phyloP scores from a whole-genome alignment of 129 eudicot species.

The Centella asiatica region DNA sequence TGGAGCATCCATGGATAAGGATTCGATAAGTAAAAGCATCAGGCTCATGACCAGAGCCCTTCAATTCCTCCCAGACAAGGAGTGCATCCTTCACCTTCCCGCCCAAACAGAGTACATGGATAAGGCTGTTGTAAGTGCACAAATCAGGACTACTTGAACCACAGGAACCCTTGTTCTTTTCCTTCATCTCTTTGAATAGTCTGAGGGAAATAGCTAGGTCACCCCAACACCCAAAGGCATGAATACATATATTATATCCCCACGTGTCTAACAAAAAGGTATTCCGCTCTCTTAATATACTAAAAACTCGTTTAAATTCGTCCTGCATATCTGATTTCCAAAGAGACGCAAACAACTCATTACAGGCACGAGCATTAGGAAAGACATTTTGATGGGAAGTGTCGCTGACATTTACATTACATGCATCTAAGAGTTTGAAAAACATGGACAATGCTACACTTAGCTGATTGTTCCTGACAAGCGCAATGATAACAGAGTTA shows the following conservation, averaged over 20 bases:
- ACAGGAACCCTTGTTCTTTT: constrained; percentile 17
- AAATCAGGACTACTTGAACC: constrained; percentile 48
- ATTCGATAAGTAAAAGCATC: constrained; percentile 70
- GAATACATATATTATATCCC: constrained; percentile 89
- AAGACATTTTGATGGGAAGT: neutral
- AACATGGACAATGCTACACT: constrained; percentile 50
- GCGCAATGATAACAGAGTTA: constrained; percentile 56
- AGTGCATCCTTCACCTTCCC: constrained; percentile 89
- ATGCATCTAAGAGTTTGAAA: constrained; percentile 42
- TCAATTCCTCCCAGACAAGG: constrained; percentile 69
- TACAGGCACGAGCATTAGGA: constrained; percentile 55
- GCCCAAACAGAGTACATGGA: constrained; percentile 61
- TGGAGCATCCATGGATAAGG: constrained; percentile 80
- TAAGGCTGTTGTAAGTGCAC: constrained; percentile 79
- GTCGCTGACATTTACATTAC: neutral
- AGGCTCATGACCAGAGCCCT: constrained; percentile 84
- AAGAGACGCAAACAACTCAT: constrained; percentile 64
- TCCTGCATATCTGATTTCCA: constrained; percentile 49
- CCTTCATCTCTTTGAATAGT: constrained; percentile 86
- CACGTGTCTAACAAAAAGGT: constrained; percentile 44
- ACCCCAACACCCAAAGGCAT: constrained; percentile 87
- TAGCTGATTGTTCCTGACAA: constrained; percentile 54
- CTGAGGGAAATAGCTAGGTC: constrained; percentile 53
- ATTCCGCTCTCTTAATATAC: constrained; percentile 38
- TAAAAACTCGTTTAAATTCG: constrained; percentile 46